Conservation (phyloP, 805 yeast genomes). For the Cyberlindnera maritima region DNA sequence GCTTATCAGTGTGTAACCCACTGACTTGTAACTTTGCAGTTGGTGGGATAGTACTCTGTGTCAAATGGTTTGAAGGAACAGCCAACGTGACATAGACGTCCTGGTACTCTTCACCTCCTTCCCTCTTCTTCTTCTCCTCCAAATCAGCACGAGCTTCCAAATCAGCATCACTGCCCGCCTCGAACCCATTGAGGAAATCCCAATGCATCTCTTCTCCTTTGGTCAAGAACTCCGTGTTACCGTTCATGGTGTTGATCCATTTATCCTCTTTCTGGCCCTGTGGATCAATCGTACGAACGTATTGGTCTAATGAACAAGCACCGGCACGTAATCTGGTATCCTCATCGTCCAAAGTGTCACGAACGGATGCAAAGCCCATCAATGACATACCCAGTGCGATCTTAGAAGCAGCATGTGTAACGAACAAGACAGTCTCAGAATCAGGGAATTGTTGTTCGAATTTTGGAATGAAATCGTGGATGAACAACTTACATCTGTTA, state of each 20-base stretch:
- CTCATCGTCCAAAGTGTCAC: constrained; percentile 48
- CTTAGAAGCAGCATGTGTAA: constrained; percentile 92
- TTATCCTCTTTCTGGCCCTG: constrained; percentile 24
- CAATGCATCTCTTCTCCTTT: constrained; percentile 93
- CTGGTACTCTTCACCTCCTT: constrained; percentile 34
- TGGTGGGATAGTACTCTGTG: constrained; percentile 32
- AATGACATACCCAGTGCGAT: constrained; percentile 83
- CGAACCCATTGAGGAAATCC: constrained; percentile 74
- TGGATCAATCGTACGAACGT: constrained; percentile 28
- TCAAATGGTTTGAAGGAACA: constrained; percentile 39
- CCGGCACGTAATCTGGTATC: constrained; percentile 64
- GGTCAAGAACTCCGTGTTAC: constrained; percentile 65
- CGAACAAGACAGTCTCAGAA: constrained; percentile 61
- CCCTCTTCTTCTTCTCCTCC: constrained; percentile 16
- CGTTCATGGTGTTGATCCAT: constrained; percentile 71
- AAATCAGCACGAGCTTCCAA: constrained; percentile 47
- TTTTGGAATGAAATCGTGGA: constrained; percentile 54
- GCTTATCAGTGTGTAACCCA: constrained; percentile 52
- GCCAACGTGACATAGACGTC: constrained; percentile 55
- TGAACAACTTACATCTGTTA: constrained; percentile 52
- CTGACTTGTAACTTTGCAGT: constrained; percentile 48
- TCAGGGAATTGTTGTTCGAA: constrained; percentile 59
- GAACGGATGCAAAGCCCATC: constrained; percentile 47
- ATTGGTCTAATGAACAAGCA: constrained; percentile 80
- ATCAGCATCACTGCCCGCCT: constrained; percentile 91